Percentiles rank a stretch among this genome's conserved stretches.
These are phyloP conservation scores for Phytophthora vignae DNA, from an alignment of 352 stramenopile species.

Conservation along the genomic window DNA sequence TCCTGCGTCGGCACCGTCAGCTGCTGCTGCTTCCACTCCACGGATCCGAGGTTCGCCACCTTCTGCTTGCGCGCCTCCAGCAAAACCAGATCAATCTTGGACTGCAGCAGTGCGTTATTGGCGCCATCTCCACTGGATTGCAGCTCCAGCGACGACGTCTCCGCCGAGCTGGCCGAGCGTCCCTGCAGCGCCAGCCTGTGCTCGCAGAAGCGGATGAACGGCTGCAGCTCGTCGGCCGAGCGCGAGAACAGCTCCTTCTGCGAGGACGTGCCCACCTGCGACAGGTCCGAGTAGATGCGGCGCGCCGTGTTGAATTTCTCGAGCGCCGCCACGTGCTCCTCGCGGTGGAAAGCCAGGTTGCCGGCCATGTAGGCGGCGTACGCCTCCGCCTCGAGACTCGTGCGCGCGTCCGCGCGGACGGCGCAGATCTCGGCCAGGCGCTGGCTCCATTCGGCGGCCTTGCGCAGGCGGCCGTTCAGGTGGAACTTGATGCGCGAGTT, in stretches of 20 bases:
- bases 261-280: conserved; percentile 80
- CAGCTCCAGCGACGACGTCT: conserved; percentile 57
- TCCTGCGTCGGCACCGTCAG: conserved; percentile 78
- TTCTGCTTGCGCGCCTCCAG: conserved; percentile 88
- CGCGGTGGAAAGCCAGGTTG: conserved; percentile 90
- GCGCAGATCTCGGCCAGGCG: conserved; percentile 82
- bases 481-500: conserved; percentile 92
- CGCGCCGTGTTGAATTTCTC: conserved; percentile 83
- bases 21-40: conserved; percentile 85
- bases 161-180: conserved; percentile 45
- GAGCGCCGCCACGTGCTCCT: conserved; percentile 84
- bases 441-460: conserved; percentile 90
- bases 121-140: conserved; percentile 70
- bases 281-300: conserved; percentile 87
- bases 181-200: conserved; percentile 75
- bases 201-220: conserved; percentile 89
- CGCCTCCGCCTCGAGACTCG: conserved; percentile 88
- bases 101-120: conserved; percentile 80
- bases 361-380: conserved; percentile 91
- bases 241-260: conserved; percentile 84
- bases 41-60: conserved; percentile 78
- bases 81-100: conserved; percentile 86
- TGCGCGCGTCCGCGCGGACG: conserved; percentile 83
- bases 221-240: conserved; percentile 78
- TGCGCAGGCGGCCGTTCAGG: conserved; percentile 85